Evolutionary conservation across 169 alveolate genomes (phyloP).

Genomic region (Eimeria acervulina): DNA sequence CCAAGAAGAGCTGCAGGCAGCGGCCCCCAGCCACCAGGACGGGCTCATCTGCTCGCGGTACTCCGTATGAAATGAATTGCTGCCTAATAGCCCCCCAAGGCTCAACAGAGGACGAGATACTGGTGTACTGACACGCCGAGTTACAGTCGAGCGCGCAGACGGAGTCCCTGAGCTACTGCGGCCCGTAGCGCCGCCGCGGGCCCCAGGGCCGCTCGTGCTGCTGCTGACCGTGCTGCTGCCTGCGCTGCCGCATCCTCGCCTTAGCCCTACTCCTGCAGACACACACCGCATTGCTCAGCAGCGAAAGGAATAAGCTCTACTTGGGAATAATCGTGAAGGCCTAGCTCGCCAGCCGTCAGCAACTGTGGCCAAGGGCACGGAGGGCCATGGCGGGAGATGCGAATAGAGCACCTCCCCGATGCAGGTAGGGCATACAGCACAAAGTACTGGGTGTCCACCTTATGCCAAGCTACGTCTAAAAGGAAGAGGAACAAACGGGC

Average conservation of each 20-base stretch:
- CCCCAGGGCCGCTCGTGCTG: conserved; percentile 74
- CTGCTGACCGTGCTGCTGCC: conserved; percentile 79
- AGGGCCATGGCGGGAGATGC: not conserved
- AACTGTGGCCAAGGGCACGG: not conserved
- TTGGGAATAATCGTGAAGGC: not conserved
- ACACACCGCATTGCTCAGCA: not conserved
- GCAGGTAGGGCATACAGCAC: not conserved
- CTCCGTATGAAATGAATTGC: conserved; percentile 71
- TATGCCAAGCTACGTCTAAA: not conserved
- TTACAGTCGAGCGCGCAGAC: conserved; percentile 16
- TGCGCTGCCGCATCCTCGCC: conserved; percentile 77
- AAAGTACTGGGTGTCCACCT: not conserved
- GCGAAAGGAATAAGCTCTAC: not conserved
- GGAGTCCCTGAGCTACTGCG: conserved; percentile 72
- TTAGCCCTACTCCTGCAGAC: conserved; percentile 27
- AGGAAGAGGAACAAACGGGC: not conserved
- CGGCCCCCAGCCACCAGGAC: conserved; percentile 81
- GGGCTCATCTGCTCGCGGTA: conserved; percentile 81
- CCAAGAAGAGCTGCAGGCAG: conserved; percentile 77
- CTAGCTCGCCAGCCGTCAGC: not conserved
- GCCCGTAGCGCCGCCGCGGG: conserved; percentile 43
- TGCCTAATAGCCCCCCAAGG: conserved; percentile 55
- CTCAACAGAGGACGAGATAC: conserved; percentile 51
- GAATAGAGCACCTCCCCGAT: not conserved
- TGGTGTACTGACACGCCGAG: conserved; percentile 62